Evolutionary conservation across 2,329 filamentous ascomycete species (phyloP).

Genomic region (Pseudocercospora fijiensis): DNA sequence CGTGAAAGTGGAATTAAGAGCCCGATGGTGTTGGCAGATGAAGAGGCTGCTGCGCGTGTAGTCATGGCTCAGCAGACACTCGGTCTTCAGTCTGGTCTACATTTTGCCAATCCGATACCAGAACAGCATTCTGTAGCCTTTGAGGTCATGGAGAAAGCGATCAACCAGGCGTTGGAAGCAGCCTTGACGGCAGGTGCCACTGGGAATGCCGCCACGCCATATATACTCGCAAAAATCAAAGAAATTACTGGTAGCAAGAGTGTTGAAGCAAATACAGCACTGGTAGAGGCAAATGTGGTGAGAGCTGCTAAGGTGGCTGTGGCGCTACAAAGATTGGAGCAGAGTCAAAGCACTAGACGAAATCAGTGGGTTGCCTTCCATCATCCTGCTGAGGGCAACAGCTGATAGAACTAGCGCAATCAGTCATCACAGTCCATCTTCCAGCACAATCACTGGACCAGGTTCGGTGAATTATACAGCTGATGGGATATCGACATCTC

Average conservation of each 20-base stretch:
- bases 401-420: neutral
- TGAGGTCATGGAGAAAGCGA: conserved; percentile 66
- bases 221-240: conserved; percentile 74
- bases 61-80: conserved; percentile 75
- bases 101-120: conserved; percentile 88
- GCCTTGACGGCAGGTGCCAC: conserved; percentile 64
- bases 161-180: conserved; percentile 66
- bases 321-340: conserved; percentile 58
- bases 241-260: conserved; percentile 72
- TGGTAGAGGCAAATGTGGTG: conserved; percentile 66
- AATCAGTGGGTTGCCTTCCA: conserved; percentile 23
- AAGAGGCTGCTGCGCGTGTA: conserved; percentile 84
- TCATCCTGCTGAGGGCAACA: neutral
- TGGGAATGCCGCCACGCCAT: conserved; percentile 81
- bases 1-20: conserved; percentile 81
- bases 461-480: neutral
- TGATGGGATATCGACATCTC: neutral
- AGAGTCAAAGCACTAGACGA: conserved; percentile 20
- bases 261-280: conserved; percentile 69
- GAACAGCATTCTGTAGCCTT: conserved; percentile 67
- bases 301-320: conserved; percentile 65
- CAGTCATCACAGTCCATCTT: neutral
- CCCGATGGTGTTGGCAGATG: conserved; percentile 70
- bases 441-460: neutral
- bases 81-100: conserved; percentile 71